Evolutionary conservation across 1,284 basidiomycete species (phyloP).

Genomic region (Marasmius tenuissimus): DNA sequence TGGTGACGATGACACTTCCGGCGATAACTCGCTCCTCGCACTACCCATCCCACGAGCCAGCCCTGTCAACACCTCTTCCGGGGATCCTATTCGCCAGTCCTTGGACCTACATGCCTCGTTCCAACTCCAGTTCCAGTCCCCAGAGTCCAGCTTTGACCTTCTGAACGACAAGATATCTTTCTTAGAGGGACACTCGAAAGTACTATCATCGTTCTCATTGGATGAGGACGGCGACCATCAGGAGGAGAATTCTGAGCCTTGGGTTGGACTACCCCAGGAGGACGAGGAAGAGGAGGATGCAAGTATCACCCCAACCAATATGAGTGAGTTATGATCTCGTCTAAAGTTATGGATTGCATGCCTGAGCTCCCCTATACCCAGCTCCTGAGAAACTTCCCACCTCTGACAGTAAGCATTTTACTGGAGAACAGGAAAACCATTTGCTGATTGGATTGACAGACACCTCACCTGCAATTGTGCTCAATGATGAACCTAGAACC

Average conservation of each 20-base stretch:
- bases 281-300: conserved; percentile 2
- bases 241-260: conserved; percentile 16
- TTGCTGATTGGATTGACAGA: not conserved
- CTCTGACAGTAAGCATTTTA: not conserved
- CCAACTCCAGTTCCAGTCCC: conserved; percentile 51
- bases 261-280: conserved; percentile 6
- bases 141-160: conserved; percentile 61
- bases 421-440: not conserved
- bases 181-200: conserved; percentile 26
- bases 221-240: conserved; percentile 18
- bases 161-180: conserved; percentile 66
- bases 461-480: not conserved
- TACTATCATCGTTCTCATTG: conserved; percentile 28
- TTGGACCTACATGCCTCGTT: conserved; percentile 61
- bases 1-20: conserved; percentile 14
- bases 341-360: not conserved
- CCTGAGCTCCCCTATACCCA: not conserved
- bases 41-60: conserved; percentile 22
- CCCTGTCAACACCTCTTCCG: conserved; percentile 18
- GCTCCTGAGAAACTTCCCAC: not conserved
- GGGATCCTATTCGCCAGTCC: conserved; percentile 44
- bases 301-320: conserved; percentile 2
- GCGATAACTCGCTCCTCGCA: conserved; percentile 18
- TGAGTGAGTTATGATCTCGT: conserved; percentile 4
- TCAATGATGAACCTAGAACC: not conserved